Percentiles rank a stretch among this genome's conserved stretches.
Conservation (phyloP, 805 yeast genomes). For the Metschnikowia santaceciliae region DNA sequence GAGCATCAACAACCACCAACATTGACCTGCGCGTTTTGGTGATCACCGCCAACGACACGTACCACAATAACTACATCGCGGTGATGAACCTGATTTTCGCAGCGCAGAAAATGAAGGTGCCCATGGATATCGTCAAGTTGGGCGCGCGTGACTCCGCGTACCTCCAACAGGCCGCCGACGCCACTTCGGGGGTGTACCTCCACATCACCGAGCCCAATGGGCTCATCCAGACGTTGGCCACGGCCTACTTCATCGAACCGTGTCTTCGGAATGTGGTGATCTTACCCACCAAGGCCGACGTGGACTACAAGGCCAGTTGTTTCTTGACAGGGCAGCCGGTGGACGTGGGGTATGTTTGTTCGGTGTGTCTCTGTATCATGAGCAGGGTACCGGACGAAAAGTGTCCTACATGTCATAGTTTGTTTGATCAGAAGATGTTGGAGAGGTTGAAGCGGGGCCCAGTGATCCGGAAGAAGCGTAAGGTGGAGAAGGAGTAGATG, state of each 20-base stretch:
- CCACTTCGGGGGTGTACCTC: conserved; percentile 87
- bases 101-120: conserved; percentile 85
- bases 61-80: conserved; percentile 74
- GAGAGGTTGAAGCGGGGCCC: conserved; percentile 59
- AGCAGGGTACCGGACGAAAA: conserved; percentile 62
- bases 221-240: conserved; percentile 71
- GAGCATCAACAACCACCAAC: conserved; percentile 16
- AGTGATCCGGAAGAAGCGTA: conserved; percentile 37
- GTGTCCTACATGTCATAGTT: conserved; percentile 87
- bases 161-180: conserved; percentile 92
- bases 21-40: conserved; percentile 41
- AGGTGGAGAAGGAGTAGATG: conserved; percentile 6
- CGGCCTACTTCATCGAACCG: conserved; percentile 87
- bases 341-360: conserved; percentile 91
- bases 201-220: conserved; percentile 67
- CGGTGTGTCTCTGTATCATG: conserved; percentile 83
- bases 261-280: conserved; percentile 70
- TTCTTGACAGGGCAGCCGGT: conserved; percentile 86
- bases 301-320: conserved; percentile 93
- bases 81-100: conserved; percentile 95
- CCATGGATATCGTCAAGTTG: conserved; percentile 87
- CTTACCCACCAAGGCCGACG: conserved; percentile 77
- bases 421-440: conserved; percentile 63
- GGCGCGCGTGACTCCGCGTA: conserved; percentile 64
- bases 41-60: conserved; percentile 72